phyloP scores from a whole-genome alignment of 2,329 filamentous ascomycete genomes.

The Catunica adiposa region DNA sequence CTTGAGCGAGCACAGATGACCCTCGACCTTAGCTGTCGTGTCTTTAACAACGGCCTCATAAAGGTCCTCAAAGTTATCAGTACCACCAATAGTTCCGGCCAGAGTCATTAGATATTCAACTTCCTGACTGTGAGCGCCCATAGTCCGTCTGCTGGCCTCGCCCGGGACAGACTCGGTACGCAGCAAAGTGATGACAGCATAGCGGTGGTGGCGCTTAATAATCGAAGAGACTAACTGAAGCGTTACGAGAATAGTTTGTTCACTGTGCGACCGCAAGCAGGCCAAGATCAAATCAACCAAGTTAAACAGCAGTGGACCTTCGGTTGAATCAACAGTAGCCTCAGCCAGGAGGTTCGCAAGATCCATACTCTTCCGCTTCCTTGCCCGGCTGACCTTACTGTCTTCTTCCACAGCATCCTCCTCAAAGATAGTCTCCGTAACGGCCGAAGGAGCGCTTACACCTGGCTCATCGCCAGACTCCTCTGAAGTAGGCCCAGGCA shows the following conservation, averaged over 20 bases:
- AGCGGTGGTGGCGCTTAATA: conserved; percentile 71
- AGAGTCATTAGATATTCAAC: conserved; percentile 54
- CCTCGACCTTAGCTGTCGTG: conserved; percentile 49
- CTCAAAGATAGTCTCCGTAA: conserved; percentile 1
- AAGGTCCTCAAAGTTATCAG: conserved; percentile 53
- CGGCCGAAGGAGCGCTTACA: not conserved
- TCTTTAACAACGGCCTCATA: conserved; percentile 61
- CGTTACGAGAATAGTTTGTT: conserved; percentile 79
- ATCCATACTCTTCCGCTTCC: conserved; percentile 78
- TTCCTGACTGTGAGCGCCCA: conserved; percentile 60
- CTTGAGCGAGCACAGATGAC: conserved; percentile 55
- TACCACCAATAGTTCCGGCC: conserved; percentile 50
- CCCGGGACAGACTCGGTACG: conserved; percentile 39
- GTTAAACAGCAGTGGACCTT: conserved; percentile 79
- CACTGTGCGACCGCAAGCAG: conserved; percentile 66
- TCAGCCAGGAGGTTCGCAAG: conserved; percentile 64
- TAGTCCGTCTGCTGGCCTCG: conserved; percentile 45
- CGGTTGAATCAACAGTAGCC: conserved; percentile 35
- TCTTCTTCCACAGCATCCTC: conserved; percentile 7
- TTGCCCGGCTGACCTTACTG: conserved; percentile 48
- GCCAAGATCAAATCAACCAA: conserved; percentile 79
- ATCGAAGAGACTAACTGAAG: conserved; percentile 77
- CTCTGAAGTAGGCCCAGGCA: conserved; percentile 38
- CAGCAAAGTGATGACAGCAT: conserved; percentile 63
- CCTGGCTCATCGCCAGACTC: conserved; percentile 15